phyloP scores from a whole-genome alignment of 768 basidiomycete species.

The Fistulinella prunicolor region DNA sequence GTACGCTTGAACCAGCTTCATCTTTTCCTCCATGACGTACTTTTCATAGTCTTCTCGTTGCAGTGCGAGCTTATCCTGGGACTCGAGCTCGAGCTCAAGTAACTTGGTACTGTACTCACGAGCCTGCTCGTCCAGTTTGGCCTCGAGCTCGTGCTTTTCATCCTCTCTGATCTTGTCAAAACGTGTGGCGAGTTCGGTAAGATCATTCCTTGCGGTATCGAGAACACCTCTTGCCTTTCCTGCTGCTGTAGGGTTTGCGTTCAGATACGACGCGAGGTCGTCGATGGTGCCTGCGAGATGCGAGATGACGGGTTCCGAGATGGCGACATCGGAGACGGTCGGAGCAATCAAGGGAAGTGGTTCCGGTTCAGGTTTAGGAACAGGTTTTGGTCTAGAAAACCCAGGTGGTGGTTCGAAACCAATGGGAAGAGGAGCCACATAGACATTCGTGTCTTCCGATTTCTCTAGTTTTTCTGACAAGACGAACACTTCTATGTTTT shows the following conservation, averaged over 20 bases:
- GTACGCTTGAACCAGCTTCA: constrained; percentile 70
- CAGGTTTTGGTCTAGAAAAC: constrained; percentile 59
- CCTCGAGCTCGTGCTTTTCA: constrained; percentile 65
- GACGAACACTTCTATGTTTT: constrained; percentile 25
- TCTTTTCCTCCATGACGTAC: constrained; percentile 75
- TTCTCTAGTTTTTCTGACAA: constrained; percentile 17
- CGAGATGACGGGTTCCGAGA: constrained; percentile 87
- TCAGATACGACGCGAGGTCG: constrained; percentile 80
- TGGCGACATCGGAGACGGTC: constrained; percentile 62
- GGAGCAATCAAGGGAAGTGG: constrained; percentile 81
- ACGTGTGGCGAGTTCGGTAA: constrained; percentile 71
- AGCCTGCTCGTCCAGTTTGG: constrained; percentile 75
- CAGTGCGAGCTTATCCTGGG: constrained; percentile 78
- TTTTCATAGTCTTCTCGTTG: constrained; percentile 86
- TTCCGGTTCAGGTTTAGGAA: constrained; percentile 35
- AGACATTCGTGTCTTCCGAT: constrained; percentile 36
- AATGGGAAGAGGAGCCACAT: constrained; percentile 76
- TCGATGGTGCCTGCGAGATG: constrained; percentile 94
- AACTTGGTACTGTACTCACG: constrained; percentile 79
- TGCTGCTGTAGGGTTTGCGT: constrained; percentile 64
- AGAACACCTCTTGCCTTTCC: constrained; percentile 72
- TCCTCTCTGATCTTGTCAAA: constrained; percentile 79
- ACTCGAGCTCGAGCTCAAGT: constrained; percentile 79
- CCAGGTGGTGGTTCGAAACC: constrained; percentile 95
- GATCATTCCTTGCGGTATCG: constrained; percentile 75